Evolutionary conservation across 1,284 basidiomycete species (phyloP), one percentile per base, ranked within the genome.

Genomic region (Moniliella sp.): DNA sequence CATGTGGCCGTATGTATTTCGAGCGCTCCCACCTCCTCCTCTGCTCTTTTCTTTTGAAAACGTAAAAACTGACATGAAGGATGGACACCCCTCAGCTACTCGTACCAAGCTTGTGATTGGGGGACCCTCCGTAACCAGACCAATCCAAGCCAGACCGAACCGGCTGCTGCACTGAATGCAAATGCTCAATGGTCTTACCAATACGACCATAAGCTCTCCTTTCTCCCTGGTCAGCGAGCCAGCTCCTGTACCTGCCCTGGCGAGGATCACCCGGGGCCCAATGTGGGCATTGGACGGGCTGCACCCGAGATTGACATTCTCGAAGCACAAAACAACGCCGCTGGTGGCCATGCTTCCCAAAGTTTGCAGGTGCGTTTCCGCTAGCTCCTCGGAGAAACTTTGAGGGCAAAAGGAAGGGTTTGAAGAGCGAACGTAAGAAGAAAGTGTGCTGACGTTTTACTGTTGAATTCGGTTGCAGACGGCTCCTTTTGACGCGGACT

Each of bases 261-360:
- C 27, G 35, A 54, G 25, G 52, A 52, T 13, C 51, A 51, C 28
- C 52, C 46, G 0, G 56, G 56, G 0, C 56, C 56, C 9, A 44
- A 46, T 31, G 34, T 33, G 28, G 46, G 50, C 19, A 49, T 55
- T 12, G 60, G 46, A 9, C 50, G 60, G 13, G 41, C 45, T 4
- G 43, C 49, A 5, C 60, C 60, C 5, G 60, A 62, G 38, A 39
- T 62, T 19, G 60, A 62, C 28, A 46, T 61, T 13, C 44, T 57
- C 31, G 57, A 62, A 36, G 48, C 4, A 68, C 72, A 44, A 65
- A 65, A 69, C 63, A 74, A 72, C 52, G 19, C 15, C 17, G 18
- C 8, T 38, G 37, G 16, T 47, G 46, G 19, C 45, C n/a, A 40
- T 18, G 55, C 49, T 2, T 60, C 52, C 37, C 44, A 51, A 37